A percentile compares a stretch with the other conserved stretches of the same genome.
These are phyloP conservation scores for Dryadomyces quercivorus DNA, from an alignment of 2,329 filamentous ascomycete genomes.

Conservation along the genomic window DNA sequence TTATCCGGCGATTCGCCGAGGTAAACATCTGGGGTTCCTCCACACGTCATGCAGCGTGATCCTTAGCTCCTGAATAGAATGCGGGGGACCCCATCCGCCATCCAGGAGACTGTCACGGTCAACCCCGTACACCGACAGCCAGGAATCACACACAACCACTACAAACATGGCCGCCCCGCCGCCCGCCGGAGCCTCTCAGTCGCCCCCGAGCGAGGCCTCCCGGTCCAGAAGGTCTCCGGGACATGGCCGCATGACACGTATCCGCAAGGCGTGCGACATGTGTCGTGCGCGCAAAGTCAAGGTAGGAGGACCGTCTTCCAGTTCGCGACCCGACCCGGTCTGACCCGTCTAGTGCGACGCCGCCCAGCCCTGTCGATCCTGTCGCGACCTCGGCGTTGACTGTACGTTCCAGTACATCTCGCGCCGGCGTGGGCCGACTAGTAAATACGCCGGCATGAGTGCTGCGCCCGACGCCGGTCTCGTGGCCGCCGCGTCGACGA, in stretches of 20 bases:
- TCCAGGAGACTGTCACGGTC: too few relatives aligned
- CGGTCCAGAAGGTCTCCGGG: background rate
- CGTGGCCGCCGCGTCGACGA: conserved; percentile 16
- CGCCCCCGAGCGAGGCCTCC: background rate
- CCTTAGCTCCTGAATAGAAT: too few relatives aligned
- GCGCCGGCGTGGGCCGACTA: conserved; percentile 46
- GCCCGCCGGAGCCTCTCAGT: background rate
- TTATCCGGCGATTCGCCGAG: background rate
- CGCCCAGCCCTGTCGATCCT: conserved; percentile 32
- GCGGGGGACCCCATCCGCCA: too few relatives aligned
- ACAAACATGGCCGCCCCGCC: too few relatives aligned
- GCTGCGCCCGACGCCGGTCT: background rate
- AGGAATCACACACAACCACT: too few relatives aligned
- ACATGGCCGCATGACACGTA: conserved; percentile 25
- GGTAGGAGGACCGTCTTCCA: too few relatives aligned
- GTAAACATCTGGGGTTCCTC: background rate
- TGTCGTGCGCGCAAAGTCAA: conserved; percentile 52
- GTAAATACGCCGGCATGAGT: conserved; percentile 37
- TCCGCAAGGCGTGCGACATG: conserved; percentile 48
- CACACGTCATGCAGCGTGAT: too few relatives aligned
- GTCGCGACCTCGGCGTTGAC: conserved; percentile 42
- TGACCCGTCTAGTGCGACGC: conserved; percentile 11
- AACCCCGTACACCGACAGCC: too few relatives aligned
- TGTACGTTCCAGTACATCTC: conserved; percentile 46
- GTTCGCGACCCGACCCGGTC: too few relatives aligned